Evolutionary conservation across 225 moss, liverwort and hornwort species (phyloP).

Genomic region (Polytrichum formosum): DNA sequence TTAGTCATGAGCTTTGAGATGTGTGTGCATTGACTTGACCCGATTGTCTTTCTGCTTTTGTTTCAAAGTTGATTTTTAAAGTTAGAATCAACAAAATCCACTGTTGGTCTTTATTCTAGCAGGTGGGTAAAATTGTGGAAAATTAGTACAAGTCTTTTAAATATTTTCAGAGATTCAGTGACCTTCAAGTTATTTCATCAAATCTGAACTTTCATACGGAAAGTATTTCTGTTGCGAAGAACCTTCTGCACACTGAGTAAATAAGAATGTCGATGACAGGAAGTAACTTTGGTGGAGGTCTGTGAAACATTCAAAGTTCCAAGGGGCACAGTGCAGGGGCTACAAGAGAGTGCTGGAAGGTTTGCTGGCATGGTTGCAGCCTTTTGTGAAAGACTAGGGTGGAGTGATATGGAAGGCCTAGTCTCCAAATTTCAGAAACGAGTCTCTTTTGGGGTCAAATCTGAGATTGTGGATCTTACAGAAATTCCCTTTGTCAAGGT

Average conservation of each 20-base stretch:
- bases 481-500: conserved; percentile 97
- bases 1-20: neutral
- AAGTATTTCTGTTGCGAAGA: no score
- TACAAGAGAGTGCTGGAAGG: conserved; percentile 94
- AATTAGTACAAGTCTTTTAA: no score
- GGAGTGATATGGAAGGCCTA: conserved; percentile 89
- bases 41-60: no score
- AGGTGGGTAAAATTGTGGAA: no score
- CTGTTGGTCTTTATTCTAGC: no score
- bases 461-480: conserved; percentile 93
- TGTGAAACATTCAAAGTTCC: conserved; percentile 87
- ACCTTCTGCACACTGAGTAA: no score
- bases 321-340: conserved; percentile 88
- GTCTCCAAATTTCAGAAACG: conserved; percentile 94
- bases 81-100: no score
- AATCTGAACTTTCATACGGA: neutral
- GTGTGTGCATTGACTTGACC: neutral
- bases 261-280: conserved; percentile 39
- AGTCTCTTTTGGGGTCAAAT: conserved; percentile 92
- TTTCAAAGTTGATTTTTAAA: no score
- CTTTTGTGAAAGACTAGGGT: conserved; percentile 94
- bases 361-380: conserved; percentile 95
- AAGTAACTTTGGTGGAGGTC: conserved; percentile 84
- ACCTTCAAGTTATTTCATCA: neutral
- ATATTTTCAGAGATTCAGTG: no score